These are phyloP conservation scores for Colletotrichum tropicale DNA, from an alignment of 2,329 filamentous ascomycete species.

Conservation along the genomic window DNA sequence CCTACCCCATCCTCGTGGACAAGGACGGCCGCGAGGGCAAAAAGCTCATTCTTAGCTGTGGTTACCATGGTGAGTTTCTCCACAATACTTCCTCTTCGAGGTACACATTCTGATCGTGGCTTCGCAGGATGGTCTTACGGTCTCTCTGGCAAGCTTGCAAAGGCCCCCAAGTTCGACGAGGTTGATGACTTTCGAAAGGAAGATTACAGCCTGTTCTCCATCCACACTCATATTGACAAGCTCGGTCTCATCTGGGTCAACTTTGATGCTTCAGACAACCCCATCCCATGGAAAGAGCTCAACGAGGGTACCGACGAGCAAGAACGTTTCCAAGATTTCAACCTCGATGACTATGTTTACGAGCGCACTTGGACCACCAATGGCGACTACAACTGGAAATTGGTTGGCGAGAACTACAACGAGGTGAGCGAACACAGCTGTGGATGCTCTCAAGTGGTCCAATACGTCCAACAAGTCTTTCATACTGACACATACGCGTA, in stretches of 20 bases:
- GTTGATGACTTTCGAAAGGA: constrained; percentile 42
- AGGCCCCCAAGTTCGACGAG: constrained; percentile 46
- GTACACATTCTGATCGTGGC: neutral
- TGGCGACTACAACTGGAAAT: constrained; percentile 43
- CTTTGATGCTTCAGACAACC: constrained; percentile 39
- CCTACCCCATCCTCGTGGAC: constrained; percentile 19
- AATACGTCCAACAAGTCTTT: neutral
- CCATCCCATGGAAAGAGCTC: constrained; percentile 45
- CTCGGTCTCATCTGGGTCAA: constrained; percentile 56
- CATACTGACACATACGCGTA: neutral
- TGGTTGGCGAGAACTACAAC: constrained; percentile 52
- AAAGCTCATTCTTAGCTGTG: neutral
- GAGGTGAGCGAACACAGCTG: constrained; percentile 26
- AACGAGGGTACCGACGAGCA: constrained; percentile 30
- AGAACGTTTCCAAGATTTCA: constrained; percentile 23
- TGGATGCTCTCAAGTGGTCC: neutral
- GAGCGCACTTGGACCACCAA: constrained; percentile 33
- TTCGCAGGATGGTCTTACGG: constrained; percentile 46
- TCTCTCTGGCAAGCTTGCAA: constrained; percentile 45
- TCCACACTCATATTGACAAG: constrained; percentile 48
- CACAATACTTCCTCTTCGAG: neutral
- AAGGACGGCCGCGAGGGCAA: constrained; percentile 17
- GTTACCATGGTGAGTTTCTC: neutral
- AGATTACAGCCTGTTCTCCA: constrained; percentile 43
- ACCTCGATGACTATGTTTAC: constrained; percentile 27